Percentiles rank a stretch among this genome's conserved stretches.
Evolutionary conservation across 345 rosid genomes (phyloP).

Genomic region (Geranium brycei): DNA sequence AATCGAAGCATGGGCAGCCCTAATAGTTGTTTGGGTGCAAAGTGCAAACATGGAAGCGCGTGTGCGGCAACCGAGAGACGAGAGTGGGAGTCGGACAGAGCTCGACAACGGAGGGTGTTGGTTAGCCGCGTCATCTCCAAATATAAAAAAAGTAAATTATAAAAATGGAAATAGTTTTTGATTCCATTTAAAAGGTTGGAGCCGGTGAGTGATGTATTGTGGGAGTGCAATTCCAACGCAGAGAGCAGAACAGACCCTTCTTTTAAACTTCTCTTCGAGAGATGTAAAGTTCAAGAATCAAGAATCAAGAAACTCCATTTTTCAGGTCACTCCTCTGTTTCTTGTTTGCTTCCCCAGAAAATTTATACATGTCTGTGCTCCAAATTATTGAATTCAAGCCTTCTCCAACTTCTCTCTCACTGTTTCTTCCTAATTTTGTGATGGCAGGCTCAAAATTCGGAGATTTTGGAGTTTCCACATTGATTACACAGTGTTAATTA

Average conservation of each 20-base stretch:
- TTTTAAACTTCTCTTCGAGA: neutral
- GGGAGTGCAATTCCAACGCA: neutral
- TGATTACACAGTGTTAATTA: no score
- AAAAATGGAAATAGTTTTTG: neutral
- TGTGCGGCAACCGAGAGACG: neutral
- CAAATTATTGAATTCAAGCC: no score
- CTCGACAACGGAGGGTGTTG: neutral
- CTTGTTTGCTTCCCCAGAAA: neutral
- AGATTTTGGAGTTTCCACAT: no score
- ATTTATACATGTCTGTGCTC: no score
- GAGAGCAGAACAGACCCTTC: neutral
- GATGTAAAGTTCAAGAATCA: neutral
- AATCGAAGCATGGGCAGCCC: no score
- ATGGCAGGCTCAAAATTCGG: no score
- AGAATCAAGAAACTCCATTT: no score
- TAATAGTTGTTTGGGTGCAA: no score
- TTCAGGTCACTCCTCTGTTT: neutral
- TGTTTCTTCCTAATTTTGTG: no score
- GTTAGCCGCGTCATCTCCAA: neutral
- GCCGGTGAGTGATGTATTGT: neutral
- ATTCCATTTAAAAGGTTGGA: neutral
- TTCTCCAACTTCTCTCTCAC: no score
- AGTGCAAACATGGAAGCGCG: neutral
- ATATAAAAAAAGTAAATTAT: no score
- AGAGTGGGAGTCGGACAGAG: neutral